Evolutionary conservation across 139 green algal species (phyloP).

Genomic region (Coelastrella sp.): DNA sequence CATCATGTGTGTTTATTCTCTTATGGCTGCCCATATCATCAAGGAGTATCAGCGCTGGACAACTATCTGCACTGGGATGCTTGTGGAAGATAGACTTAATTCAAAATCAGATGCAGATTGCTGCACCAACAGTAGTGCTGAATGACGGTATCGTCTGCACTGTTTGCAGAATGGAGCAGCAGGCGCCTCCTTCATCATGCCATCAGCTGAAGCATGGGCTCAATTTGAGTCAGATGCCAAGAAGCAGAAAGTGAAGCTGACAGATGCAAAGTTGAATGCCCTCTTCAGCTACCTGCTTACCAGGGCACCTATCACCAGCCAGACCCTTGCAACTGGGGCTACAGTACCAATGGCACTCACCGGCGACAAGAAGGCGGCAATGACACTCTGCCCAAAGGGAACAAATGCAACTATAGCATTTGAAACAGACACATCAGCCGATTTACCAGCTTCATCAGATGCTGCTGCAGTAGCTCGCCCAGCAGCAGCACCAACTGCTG

Average conservation of each 20-base stretch:
- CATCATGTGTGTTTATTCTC: no score
- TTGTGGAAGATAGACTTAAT: no score
- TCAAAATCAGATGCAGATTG: no score
- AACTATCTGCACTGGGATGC: neutral
- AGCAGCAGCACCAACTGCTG: neutral
- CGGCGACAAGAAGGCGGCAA: neutral
- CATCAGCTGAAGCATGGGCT: constrained; percentile 39
- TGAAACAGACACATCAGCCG: neutral
- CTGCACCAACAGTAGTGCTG: neutral
- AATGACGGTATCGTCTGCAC: neutral
- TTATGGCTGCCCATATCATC: neutral
- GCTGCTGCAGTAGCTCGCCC: neutral
- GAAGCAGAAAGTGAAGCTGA: constrained; percentile 29
- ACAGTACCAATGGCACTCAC: constrained; percentile 12
- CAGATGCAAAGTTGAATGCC: constrained; percentile 10
- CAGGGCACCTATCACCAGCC: neutral
- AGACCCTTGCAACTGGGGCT: neutral
- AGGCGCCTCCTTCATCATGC: constrained; percentile 38
- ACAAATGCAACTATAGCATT: constrained; percentile 31
- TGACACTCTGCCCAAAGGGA: constrained; percentile 22
- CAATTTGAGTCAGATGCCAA: constrained; percentile 24
- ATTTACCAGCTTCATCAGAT: constrained; percentile 4
- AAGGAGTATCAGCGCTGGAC: neutral
- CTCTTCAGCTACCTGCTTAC: constrained; percentile 48
- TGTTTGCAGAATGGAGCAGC: constrained; percentile 2